A percentile compares a stretch with the other conserved stretches of the same genome.
Evolutionary conservation across 345 rosid species (phyloP).

Genomic region (Corchorus olitorius): DNA sequence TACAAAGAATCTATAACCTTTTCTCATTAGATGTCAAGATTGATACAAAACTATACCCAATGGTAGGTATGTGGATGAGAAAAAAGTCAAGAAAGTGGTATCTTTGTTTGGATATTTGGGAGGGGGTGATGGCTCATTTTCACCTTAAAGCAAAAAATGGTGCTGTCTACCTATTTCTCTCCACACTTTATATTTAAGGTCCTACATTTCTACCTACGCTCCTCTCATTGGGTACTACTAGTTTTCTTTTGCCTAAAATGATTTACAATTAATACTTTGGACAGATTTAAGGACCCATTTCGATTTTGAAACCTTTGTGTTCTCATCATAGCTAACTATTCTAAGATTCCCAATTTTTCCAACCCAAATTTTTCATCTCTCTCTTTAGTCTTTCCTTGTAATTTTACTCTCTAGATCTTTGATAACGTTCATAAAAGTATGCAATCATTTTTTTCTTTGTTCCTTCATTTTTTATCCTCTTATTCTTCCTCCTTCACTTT

Average conservation of each 20-base stretch:
- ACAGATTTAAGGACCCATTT: neutral
- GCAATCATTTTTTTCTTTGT: no score
- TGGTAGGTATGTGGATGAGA: neutral
- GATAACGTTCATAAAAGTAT: no score
- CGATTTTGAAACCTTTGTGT: neutral
- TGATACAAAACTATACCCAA: slow-evolving; percentile 1
- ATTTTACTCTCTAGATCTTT: neutral
- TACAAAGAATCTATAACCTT: neutral
- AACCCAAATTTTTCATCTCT: neutral
- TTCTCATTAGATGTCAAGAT: neutral
- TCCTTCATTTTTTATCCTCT: no score
- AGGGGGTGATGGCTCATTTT: neutral
- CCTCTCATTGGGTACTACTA: neutral
- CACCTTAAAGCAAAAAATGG: slow-evolving; percentile 17
- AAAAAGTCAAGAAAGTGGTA: neutral
- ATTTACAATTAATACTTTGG: neutral
- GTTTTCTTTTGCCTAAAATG: no score
- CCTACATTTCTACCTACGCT: neutral
- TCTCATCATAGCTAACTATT: neutral
- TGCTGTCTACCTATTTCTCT: neutral
- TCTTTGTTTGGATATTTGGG: neutral
- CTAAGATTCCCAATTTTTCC: neutral
- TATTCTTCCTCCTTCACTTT: no score
- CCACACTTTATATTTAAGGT: neutral
- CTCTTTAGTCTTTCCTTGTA: neutral